A percentile compares a stretch with the other conserved stretches of the same genome.
These are phyloP conservation scores for Lactifluus subvellereus DNA, from an alignment of 768 basidiomycete genomes.

Conservation along the genomic window DNA sequence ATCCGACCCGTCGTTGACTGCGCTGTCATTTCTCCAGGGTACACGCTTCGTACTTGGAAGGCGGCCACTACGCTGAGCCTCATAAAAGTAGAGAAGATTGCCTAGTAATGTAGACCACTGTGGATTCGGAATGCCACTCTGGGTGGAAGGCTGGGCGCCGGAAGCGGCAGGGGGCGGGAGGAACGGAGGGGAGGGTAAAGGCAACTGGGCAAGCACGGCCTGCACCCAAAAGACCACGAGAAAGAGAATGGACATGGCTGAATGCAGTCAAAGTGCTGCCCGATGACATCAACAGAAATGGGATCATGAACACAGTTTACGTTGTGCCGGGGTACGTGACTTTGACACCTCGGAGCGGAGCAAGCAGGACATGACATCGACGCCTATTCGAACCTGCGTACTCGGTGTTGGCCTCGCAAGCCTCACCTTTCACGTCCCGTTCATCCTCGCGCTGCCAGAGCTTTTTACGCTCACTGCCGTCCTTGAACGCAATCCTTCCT, in stretches of 20 bases:
- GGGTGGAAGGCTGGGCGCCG: conserved; percentile 45
- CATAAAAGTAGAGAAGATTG: conserved; percentile 81
- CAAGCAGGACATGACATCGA: conserved; percentile 9
- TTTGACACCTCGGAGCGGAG: too few relatives aligned
- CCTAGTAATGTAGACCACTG: conserved; percentile 85
- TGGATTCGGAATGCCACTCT: conserved; percentile 46
- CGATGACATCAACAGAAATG: too few relatives aligned
- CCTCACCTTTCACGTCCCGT: conserved; percentile 75
- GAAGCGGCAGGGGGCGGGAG: conserved; percentile 53
- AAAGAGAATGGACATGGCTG: neutral
- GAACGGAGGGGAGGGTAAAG: conserved; percentile 60
- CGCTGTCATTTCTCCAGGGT: conserved; percentile 81
- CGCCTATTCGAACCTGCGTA: conserved; percentile 63
- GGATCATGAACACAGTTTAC: too few relatives aligned
- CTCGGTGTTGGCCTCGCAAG: conserved; percentile 70
- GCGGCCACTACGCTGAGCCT: conserved; percentile 80
- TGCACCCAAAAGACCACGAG: conserved; percentile 24
- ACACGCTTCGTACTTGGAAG: conserved; percentile 68
- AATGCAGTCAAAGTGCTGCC: neutral
- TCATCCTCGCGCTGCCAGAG: conserved; percentile 65
- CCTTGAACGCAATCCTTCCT: conserved; percentile 61
- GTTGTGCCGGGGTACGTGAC: too few relatives aligned
- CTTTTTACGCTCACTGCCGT: conserved; percentile 70
- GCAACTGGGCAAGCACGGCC: conserved; percentile 46
- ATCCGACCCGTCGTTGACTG: conserved; percentile 69